Percentiles rank a stretch among this genome's conserved stretches.
These are phyloP conservation scores for Pisolithus tinctorius DNA, from an alignment of 768 basidiomycete species.

Conservation along the genomic window DNA sequence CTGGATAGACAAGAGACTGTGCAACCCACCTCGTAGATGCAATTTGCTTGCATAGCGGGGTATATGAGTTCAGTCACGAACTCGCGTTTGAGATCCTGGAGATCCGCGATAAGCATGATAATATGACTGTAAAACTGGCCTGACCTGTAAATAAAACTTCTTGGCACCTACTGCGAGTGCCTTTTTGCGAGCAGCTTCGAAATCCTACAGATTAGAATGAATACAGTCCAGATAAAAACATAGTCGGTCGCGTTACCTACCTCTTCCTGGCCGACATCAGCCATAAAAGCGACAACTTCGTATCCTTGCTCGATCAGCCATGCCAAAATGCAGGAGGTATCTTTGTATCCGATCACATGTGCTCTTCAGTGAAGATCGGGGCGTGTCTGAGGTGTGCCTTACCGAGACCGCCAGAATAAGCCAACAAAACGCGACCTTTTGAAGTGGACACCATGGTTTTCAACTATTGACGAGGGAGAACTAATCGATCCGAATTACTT, in stretches of 20 bases:
- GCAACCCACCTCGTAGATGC: constrained; percentile 84
- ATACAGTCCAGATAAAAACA: neutral
- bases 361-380: neutral
- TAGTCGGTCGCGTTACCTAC: constrained; percentile 28
- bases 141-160: constrained; percentile 88
- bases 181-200: constrained; percentile 84
- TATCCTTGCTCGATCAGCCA: constrained; percentile 99
- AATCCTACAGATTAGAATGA: constrained; percentile 53
- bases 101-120: neutral
- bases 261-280: constrained; percentile 91
- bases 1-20: neutral
- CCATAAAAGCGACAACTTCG: constrained; percentile 96
- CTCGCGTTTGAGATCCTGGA: constrained; percentile 89
- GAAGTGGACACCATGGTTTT: constrained; percentile 8
- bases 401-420: constrained; percentile 98
- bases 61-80: constrained; percentile 96
- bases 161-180: constrained; percentile 90
- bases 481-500: neutral
- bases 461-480: neutral
- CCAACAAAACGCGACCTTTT: constrained; percentile 86
- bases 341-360: constrained; percentile 33
- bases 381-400: constrained; percentile 24
- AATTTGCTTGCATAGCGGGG: constrained; percentile 96
- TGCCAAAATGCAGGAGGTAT: constrained; percentile 98
- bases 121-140: neutral